phyloP scores from a whole-genome alignment of 345 rosid genomes.

The Pugionium dolabratum region DNA sequence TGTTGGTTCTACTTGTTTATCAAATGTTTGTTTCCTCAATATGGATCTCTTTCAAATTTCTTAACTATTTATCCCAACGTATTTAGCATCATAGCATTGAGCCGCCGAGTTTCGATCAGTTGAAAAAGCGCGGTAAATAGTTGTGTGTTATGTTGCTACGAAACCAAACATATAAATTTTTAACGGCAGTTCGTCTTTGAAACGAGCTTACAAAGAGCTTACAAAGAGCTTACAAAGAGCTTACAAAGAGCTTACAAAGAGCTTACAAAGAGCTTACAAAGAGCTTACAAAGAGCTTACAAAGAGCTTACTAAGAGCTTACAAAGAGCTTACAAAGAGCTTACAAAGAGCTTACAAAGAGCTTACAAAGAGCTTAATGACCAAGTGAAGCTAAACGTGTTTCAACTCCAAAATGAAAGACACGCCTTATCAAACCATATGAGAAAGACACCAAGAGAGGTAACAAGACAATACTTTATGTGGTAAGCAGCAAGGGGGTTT shows the following conservation, averaged over 20 bases:
- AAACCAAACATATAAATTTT: background rate
- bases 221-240: too few species aligned
- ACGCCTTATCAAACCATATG: background rate
- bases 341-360: background rate
- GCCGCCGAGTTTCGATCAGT: too few species aligned
- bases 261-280: too few species aligned
- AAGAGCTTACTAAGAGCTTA: background rate
- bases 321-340: background rate
- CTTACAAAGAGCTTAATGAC: background rate
- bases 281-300: background rate
- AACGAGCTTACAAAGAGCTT: background rate
- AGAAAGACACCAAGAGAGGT: slow-evolving; percentile 2
- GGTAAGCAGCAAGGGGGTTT: background rate
- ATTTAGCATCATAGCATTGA: too few species aligned
- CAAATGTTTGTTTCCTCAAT: slow-evolving; percentile 35
- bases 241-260: background rate
- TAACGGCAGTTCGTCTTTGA: background rate
- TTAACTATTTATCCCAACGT: too few species aligned
- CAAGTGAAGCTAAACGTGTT: background rate
- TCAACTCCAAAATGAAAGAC: background rate
- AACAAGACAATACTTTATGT: slow-evolving; percentile 8
- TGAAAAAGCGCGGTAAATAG: background rate
- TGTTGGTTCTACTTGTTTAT: slow-evolving; percentile 38
- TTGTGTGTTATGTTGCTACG: too few species aligned
- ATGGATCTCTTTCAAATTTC: slow-evolving; percentile 34